phyloP scores from a whole-genome alignment of 164 flowering plant species.

The Platanus orientalis region DNA sequence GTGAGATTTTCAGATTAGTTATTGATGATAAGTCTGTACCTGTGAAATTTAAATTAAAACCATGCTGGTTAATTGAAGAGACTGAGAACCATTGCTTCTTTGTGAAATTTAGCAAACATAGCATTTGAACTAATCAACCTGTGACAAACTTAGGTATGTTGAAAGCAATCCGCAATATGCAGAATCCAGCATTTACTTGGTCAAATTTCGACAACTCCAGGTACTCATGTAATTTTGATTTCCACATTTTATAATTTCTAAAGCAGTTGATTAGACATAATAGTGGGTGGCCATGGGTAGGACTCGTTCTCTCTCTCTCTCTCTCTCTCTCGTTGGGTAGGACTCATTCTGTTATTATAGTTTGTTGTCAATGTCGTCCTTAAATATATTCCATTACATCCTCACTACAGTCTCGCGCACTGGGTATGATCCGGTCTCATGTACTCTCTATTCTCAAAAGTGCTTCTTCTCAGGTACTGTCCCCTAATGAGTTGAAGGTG shows the following conservation, averaged over 20 bases:
- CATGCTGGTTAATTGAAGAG: not conserved
- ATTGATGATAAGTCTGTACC: not conserved
- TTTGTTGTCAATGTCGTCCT: slow-evolving; percentile 4
- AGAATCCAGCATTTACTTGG: slow-evolving; percentile 89
- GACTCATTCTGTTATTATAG: not conserved
- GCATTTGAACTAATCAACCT: not conserved
- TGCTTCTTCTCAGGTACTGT: slow-evolving; percentile 80
- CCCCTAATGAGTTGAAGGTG: not conserved
- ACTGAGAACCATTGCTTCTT: not conserved
- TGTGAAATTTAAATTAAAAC: not conserved
- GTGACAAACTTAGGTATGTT: slow-evolving; percentile 59
- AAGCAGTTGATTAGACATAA: not conserved
- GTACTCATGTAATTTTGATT: slow-evolving; percentile 26
- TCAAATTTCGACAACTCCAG: slow-evolving; percentile 94
- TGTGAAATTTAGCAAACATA: not conserved
- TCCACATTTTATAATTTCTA: not conserved
- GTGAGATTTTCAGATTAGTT: slow-evolving; percentile 25
- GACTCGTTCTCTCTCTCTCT: not conserved
- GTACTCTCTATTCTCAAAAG: slow-evolving; percentile 78
- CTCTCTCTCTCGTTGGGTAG: too few relatives aligned
- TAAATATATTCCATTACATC: slow-evolving; percentile 2
- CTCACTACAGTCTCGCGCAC: slow-evolving; percentile 73
- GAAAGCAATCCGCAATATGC: slow-evolving; percentile 95
- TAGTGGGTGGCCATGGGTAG: not conserved
- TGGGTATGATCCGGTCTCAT: slow-evolving; percentile 88